These are phyloP conservation scores for Silene vulgaris DNA, from an alignment of 179 eudicot genomes.

Conservation along the genomic window DNA sequence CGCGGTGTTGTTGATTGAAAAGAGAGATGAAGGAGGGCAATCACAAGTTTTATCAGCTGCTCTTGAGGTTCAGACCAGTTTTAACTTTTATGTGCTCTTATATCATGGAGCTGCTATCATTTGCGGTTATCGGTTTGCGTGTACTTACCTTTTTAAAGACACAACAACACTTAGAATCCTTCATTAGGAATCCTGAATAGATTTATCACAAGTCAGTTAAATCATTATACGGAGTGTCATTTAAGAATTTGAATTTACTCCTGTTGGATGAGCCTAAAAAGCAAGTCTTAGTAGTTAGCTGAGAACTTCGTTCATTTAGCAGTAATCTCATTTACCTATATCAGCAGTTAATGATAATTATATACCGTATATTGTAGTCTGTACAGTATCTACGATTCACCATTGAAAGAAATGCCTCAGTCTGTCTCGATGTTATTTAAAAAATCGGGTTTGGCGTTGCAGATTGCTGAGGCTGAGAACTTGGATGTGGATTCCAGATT, in stretches of 20 bases:
- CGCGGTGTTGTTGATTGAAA: slow-evolving; percentile 78
- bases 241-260: not conserved
- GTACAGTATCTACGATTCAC: not conserved
- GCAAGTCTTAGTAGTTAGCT: not conserved
- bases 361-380: not conserved
- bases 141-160: not conserved
- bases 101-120: slow-evolving; percentile 7
- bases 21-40: slow-evolving; percentile 88
- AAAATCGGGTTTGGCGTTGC: slow-evolving; percentile 13
- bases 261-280: not conserved
- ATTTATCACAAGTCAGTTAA: not conserved
- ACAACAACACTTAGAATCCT: not conserved
- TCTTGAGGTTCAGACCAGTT: slow-evolving; percentile 51
- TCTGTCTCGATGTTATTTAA: not conserved
- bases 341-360: not conserved
- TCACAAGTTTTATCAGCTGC: slow-evolving; percentile 91
- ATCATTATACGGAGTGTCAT: not conserved
- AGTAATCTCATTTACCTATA: not conserved
- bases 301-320: too few relatives aligned
- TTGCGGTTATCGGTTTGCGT: not conserved
- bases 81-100: not conserved
- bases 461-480: slow-evolving; percentile 81
- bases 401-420: not conserved
- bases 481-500: slow-evolving; percentile 63
- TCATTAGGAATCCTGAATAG: not conserved